Evolutionary conservation across 2,329 filamentous ascomycete species (phyloP).

Genomic region (Cercospora beticola): DNA sequence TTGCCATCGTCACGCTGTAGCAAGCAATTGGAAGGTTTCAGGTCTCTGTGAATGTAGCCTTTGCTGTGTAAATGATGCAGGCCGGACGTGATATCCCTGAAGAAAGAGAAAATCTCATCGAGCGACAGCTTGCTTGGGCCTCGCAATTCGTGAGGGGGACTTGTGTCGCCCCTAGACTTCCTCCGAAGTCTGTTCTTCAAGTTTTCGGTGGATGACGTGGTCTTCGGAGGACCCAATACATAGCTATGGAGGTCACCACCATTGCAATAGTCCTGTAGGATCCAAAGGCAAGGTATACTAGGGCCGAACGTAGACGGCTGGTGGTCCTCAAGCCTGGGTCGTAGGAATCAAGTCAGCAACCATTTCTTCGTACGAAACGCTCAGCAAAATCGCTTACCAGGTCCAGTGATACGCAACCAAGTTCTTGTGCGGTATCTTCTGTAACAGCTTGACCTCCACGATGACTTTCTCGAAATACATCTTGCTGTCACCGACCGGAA

Average conservation of each 20-base stretch:
- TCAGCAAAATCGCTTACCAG: conserved; percentile 53
- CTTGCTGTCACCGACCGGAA: conserved; percentile 89
- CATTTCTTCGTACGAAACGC: background rate
- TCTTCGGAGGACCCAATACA: conserved; percentile 71
- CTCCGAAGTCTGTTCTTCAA: conserved; percentile 85
- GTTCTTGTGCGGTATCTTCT: conserved; percentile 89
- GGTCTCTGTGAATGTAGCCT: conserved; percentile 91
- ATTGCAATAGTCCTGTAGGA: conserved; percentile 97
- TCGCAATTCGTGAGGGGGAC: conserved; percentile 57
- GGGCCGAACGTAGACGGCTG: conserved; percentile 82
- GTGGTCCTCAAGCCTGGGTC: conserved; percentile 68
- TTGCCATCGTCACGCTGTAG: conserved; percentile 69
- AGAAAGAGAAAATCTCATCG: conserved; percentile 95
- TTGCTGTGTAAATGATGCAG: conserved; percentile 85
- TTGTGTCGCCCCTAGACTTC: conserved; percentile 73
- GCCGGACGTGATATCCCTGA: conserved; percentile 91
- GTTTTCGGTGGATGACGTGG: conserved; percentile 71
- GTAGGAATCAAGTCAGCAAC: background rate
- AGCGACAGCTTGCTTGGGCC: conserved; percentile 63
- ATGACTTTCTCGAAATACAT: conserved; percentile 92
- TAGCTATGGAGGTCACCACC: conserved; percentile 86
- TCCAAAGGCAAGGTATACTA: conserved; percentile 90
- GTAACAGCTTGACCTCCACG: conserved; percentile 87
- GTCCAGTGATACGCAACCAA: conserved; percentile 95
- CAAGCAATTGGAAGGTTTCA: conserved; percentile 95